Evolutionary conservation across 1,284 basidiomycete genomes (phyloP).

Genomic region (Fomitiporia mediterranea): DNA sequence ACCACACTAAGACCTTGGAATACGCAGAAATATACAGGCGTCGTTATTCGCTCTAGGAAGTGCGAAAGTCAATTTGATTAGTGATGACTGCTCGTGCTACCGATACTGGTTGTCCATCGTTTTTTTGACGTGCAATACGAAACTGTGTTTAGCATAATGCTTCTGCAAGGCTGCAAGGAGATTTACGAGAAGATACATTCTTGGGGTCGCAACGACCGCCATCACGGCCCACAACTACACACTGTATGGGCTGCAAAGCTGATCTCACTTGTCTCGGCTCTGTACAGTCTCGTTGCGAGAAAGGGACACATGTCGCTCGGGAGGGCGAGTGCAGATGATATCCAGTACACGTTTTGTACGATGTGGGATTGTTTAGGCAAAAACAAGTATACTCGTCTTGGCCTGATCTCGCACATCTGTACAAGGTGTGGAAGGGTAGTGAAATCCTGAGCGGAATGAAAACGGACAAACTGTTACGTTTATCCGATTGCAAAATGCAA

Average conservation of each 20-base stretch:
- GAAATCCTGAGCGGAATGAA: constrained; percentile 26
- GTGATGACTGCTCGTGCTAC: constrained; percentile 30
- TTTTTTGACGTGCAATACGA: constrained; percentile 42
- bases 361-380: constrained; percentile 45
- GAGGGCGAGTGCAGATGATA: constrained; percentile 23
- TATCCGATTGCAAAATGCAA: constrained; percentile 30
- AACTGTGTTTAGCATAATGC: constrained; percentile 44
- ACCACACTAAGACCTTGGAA: constrained; percentile 37
- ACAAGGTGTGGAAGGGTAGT: constrained; percentile 37
- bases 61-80: too few relatives aligned
- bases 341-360: constrained; percentile 48
- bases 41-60: constrained; percentile 48
- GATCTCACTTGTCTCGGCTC: constrained; percentile 40
- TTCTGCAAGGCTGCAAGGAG: constrained; percentile 31
- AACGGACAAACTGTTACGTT: constrained; percentile 34
- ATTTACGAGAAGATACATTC: constrained; percentile 39
- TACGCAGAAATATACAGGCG: constrained; percentile 38
- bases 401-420: constrained; percentile 40
- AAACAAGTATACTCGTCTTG: constrained; percentile 39
- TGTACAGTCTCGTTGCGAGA: constrained; percentile 22
- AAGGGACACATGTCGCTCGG: constrained; percentile 15
- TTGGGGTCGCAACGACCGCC: constrained; percentile 37
- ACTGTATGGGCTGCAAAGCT: constrained; percentile 51
- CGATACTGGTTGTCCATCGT: constrained; percentile 34
- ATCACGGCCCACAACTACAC: constrained; percentile 45